Percentiles rank a stretch among this genome's conserved stretches.
phyloP scores from a whole-genome alignment of 2,329 filamentous ascomycete genomes.

The Penicillium sp. region DNA sequence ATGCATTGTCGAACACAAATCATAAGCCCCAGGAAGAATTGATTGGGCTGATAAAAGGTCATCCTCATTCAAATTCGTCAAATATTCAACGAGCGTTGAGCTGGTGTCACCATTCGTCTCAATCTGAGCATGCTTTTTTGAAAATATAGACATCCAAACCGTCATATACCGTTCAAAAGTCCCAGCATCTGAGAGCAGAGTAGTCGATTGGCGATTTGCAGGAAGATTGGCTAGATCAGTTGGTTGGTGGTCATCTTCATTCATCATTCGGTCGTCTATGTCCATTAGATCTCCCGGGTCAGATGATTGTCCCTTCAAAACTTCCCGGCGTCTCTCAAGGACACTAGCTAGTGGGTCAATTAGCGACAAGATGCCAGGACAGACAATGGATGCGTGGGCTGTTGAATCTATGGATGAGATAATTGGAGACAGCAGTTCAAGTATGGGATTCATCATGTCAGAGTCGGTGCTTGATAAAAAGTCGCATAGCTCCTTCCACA shows the following conservation, averaged over 20 bases:
- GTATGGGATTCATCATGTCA: conserved; percentile 26
- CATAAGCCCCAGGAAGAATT: conserved; percentile 30
- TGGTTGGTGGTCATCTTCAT: conserved; percentile 19
- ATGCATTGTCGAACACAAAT: conserved; percentile 24
- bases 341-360: conserved; percentile 26
- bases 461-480: conserved; percentile 28
- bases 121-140: conserved; percentile 12
- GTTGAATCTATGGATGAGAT: conserved; percentile 20
- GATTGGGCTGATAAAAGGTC: conserved; percentile 36
- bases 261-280: conserved; percentile 36
- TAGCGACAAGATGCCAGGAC: conserved; percentile 24
- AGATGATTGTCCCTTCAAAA: conserved; percentile 13
- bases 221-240: conserved; percentile 23
- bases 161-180: conserved; percentile 37
- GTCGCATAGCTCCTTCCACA: conserved; percentile 36
- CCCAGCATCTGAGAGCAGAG: conserved; percentile 28
- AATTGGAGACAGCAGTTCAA: conserved; percentile 34
- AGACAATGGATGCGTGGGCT: conserved; percentile 19
- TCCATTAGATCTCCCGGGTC: conserved; percentile 38
- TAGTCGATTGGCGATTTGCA: conserved; percentile 30
- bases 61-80: conserved; percentile 32
- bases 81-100: conserved; percentile 29
- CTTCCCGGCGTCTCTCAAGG: conserved; percentile 27
- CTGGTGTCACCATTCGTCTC: not conserved
- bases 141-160: conserved; percentile 31